Evolutionary conservation across 805 yeast genomes (phyloP).

Genomic region (Pichia manshurica): DNA sequence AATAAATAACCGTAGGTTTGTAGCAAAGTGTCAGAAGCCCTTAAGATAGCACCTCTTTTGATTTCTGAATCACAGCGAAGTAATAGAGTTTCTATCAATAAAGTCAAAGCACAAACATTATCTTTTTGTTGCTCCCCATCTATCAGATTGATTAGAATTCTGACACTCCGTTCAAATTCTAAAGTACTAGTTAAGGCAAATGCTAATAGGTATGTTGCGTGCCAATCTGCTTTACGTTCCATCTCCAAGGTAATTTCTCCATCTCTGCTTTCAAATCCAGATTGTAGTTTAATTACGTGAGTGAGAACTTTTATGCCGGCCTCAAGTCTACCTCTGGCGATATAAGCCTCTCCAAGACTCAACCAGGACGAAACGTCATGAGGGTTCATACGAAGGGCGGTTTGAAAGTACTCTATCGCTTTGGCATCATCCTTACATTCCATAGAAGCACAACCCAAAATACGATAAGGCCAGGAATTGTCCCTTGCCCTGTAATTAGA

Average conservation of each 20-base stretch:
- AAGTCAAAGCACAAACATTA: slow-evolving; percentile 39
- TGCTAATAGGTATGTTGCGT: slow-evolving; percentile 63
- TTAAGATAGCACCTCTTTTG: slow-evolving; percentile 57
- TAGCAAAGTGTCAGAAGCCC: slow-evolving; percentile 47
- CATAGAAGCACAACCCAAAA: slow-evolving; percentile 72
- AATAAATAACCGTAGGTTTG: slow-evolving; percentile 32
- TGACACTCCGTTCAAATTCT: slow-evolving; percentile 58
- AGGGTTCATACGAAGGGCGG: slow-evolving; percentile 65
- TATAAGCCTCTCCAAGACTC: slow-evolving; percentile 95
- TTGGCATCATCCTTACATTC: slow-evolving; percentile 65
- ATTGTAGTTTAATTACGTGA: slow-evolving; percentile 52
- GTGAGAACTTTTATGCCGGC: slow-evolving; percentile 81
- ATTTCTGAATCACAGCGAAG: slow-evolving; percentile 49
- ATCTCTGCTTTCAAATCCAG: slow-evolving; percentile 20
- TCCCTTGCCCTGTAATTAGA: slow-evolving; percentile 21
- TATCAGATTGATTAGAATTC: slow-evolving; percentile 39
- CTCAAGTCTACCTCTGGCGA: slow-evolving; percentile 74
- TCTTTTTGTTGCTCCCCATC: slow-evolving; percentile 17
- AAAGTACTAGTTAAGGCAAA: slow-evolving; percentile 56
- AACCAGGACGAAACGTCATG: slow-evolving; percentile 79
- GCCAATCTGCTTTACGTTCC: slow-evolving; percentile 38
- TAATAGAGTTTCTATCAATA: slow-evolving; percentile 53
- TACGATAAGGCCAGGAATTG: slow-evolving; percentile 82
- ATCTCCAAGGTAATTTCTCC: slow-evolving; percentile 12
- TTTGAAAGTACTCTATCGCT: slow-evolving; percentile 87